Conservation (phyloP, 2,329 filamentous ascomycete genomes). For the Phaeosphaeriaceae sp. region DNA sequence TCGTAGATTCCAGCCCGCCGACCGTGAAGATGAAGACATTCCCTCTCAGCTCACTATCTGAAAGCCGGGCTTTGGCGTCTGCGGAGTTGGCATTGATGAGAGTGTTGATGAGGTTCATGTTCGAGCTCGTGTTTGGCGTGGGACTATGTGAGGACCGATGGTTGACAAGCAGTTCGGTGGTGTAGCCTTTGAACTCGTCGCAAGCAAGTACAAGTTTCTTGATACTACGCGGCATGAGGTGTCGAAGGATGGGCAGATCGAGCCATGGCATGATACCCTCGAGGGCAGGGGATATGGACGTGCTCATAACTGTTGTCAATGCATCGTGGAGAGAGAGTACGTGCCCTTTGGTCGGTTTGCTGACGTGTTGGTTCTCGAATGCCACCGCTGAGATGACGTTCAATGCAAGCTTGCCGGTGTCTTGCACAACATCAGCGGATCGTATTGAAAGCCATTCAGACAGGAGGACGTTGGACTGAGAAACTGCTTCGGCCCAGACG, state of each 20-base stretch:
- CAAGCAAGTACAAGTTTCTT: slow-evolving; percentile 22
- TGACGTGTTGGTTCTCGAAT: slow-evolving; percentile 35
- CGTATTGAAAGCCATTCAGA: slow-evolving; percentile 26
- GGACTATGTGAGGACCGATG: slow-evolving; percentile 2
- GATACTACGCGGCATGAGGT: slow-evolving; percentile 21
- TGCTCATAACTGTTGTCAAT: slow-evolving; percentile 34
- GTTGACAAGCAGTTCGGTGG: slow-evolving; percentile 22
- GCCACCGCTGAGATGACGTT: slow-evolving; percentile 49
- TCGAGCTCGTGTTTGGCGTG: neutral
- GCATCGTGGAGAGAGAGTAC: slow-evolving; percentile 25
- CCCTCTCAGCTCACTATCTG: slow-evolving; percentile 33
- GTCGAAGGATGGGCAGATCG: slow-evolving; percentile 6
- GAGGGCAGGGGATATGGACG: slow-evolving; percentile 26
- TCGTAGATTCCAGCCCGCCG: slow-evolving; percentile 44
- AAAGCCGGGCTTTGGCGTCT: slow-evolving; percentile 6
- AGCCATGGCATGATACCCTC: slow-evolving; percentile 16
- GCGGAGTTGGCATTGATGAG: slow-evolving; percentile 32
- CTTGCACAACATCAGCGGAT: slow-evolving; percentile 33
- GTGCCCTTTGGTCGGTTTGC: slow-evolving; percentile 21
- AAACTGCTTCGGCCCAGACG: slow-evolving; percentile 64
- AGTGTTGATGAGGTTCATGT: slow-evolving; percentile 36
- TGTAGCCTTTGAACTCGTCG: slow-evolving; percentile 24
- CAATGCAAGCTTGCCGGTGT: slow-evolving; percentile 45
- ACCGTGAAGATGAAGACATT: slow-evolving; percentile 42
- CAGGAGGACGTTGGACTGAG: slow-evolving; percentile 57